Evolutionary conservation across 1,284 basidiomycete genomes (phyloP).

Genomic region (Cutaneotrichosporon cyanovorans): DNA sequence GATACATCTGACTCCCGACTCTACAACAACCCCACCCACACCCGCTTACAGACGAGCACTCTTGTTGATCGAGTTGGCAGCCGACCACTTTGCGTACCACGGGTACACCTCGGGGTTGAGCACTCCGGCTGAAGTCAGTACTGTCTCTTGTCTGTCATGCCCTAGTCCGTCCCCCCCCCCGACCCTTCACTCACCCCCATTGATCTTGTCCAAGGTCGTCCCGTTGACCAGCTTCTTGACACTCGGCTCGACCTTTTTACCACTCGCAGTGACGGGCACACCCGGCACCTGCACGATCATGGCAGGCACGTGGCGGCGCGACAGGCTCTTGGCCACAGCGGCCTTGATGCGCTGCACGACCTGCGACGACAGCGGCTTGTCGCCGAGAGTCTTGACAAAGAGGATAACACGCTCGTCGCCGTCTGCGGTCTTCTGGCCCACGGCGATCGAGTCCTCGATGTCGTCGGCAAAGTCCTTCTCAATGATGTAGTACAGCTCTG

Average conservation of each 20-base stretch:
- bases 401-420: slow-evolving; percentile 37
- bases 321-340: slow-evolving; percentile 24
- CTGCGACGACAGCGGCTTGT: slow-evolving; percentile 9
- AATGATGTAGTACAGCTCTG: slow-evolving; percentile 25
- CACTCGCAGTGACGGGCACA: slow-evolving; percentile 15
- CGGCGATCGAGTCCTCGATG: slow-evolving; percentile 34
- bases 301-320: slow-evolving; percentile 32
- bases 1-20: too few relatives aligned
- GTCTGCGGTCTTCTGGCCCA: slow-evolving; percentile 28
- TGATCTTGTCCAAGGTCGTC: slow-evolving; percentile 10
- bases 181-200: background rate
- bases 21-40: too few relatives aligned
- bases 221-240: slow-evolving; percentile 20
- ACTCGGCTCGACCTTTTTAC: slow-evolving; percentile 18
- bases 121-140: slow-evolving; percentile 5
- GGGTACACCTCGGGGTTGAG: slow-evolving; percentile 13
- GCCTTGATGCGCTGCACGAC: slow-evolving; percentile 24
- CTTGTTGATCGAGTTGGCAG: slow-evolving; percentile 2
- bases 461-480: slow-evolving; percentile 23
- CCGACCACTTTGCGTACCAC: slow-evolving; percentile 13
- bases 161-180: too few relatives aligned
- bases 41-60: too few relatives aligned
- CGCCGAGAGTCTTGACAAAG: slow-evolving; percentile 30
- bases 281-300: slow-evolving; percentile 26
- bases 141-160: too few relatives aligned